Conservation (phyloP, 768 basidiomycete species). For the Solioccasus polychromus region DNA sequence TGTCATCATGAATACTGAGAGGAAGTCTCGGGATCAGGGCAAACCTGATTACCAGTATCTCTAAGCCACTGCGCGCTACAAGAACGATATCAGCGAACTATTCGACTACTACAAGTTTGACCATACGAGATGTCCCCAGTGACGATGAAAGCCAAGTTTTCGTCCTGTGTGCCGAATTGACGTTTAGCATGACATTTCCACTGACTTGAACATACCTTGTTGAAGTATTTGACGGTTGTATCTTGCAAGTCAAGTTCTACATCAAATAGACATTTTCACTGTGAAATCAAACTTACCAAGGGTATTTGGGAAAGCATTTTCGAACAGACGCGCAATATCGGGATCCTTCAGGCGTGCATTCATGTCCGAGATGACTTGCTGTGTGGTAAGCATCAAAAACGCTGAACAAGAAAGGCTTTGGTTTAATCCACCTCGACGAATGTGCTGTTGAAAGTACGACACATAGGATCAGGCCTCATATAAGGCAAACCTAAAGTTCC, state of each 20-base stretch:
- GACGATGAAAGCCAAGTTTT: constrained; percentile 78
- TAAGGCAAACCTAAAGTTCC: constrained; percentile 65
- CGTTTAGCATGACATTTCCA: neutral
- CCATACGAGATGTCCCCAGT: constrained; percentile 79
- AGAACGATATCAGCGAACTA: constrained; percentile 5
- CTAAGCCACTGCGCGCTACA: constrained; percentile 79
- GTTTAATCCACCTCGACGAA: constrained; percentile 60
- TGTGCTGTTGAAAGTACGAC: constrained; percentile 74
- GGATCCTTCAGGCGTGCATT: constrained; percentile 69
- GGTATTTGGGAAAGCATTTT: constrained; percentile 82
- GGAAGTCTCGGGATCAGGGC: constrained; percentile 1
- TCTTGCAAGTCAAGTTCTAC: constrained; percentile 38
- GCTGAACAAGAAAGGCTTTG: neutral
- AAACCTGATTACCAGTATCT: constrained; percentile 75
- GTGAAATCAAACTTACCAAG: constrained; percentile 46
- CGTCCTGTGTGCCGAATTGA: constrained; percentile 37
- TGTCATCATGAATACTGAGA: constrained; percentile 1
- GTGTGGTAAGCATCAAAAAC: neutral
- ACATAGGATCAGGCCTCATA: constrained; percentile 68
- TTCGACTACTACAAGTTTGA: neutral
- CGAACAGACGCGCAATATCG: constrained; percentile 74
- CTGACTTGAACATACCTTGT: constrained; percentile 40
- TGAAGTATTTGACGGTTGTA: constrained; percentile 78
- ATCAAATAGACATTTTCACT: neutral
- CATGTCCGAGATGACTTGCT: constrained; percentile 79